Base-by-base conservation (phyloP, 2,329 filamentous ascomycete genomes). In the Cercospora sp. region DNA sequence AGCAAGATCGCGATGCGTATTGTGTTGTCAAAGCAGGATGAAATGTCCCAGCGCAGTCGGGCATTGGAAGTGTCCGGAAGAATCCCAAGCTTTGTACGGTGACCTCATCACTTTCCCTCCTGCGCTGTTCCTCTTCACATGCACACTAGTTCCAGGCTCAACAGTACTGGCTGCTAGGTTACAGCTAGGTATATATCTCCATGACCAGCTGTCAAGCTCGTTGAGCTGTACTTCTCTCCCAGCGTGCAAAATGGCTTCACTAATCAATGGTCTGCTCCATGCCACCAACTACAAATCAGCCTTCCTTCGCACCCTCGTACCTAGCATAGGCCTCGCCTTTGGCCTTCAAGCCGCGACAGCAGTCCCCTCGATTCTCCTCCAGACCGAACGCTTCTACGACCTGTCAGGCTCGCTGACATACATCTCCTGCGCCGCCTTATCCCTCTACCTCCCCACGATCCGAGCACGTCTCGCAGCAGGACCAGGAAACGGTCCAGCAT, bases 351-450 rank as follows among this genome's bases (percentile, higher is more conserved):
- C 85, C 8, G 86, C 84, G 48, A 86, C 87, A 6, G 89, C 87
- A 4, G 76, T 89, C 1, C 89, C 89, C 5, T 90, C 87, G 5
- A 87, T 90, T 68, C 70, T 84, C 28, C 80, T 82, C 33, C 84
- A 87, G 73, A 86, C 86, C 6, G 90, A 91, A 75, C 85, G 86
- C 42, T 90, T 90, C 81, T 91, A 90, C 76, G 90, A 91, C 75
- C 77, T 89, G 59, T 89, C 87, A 1, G 89, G 89, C 59, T 88
- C 87, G 13, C 74, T 89, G 33, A 91, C 89, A 2, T 90, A 89
- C 75, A 82, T 91, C 42, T 86, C 87, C 64, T 88, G 89, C 76
- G 87, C 87, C 13, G 85, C 86, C 0, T 77, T 90, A 30, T 87
- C 85, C 67, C 80, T 91, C 16, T 87, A 86, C 70, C 81, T 91